Evolutionary conservation across 2,329 filamentous ascomycete species (phyloP), one percentile per base, ranked within the genome.

Genomic region (Scopulariopsis brevicaulis): DNA sequence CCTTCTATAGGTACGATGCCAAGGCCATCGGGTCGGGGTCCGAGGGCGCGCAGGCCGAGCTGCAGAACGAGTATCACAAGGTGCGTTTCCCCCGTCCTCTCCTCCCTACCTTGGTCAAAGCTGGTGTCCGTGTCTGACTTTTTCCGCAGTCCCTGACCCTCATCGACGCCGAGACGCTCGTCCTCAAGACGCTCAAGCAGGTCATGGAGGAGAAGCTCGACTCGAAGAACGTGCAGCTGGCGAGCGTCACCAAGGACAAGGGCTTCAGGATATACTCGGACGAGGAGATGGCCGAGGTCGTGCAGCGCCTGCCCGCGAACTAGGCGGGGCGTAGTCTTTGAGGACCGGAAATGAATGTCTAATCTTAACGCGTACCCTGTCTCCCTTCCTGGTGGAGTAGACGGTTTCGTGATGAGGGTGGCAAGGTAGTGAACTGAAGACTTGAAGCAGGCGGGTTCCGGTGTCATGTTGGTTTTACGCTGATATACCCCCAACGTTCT

Each of bases 181-280:
- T 96, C 56, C 79, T 99, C 68, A 97, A 97, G 84, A 99, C 94
- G 43, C 74, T 99, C 72, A 99, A 97, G 82, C 94, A 99, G 77
- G 94, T 99, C 65, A 99, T 99, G 94, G 94, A 99, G 77, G 94
- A 99, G 84, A 99, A 99, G 79, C 81, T 99, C 61, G 94, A 99
- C 71, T 83, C 91, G 63, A 99, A 99, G 84, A 99, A 99, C 70
- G 94, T 99, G 64, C 94, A 99, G 78, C 75, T 99, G 65, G 94
- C 94, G 57, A 97, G 93, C 70, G 94, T 99, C 59, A 99, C 94
- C 62, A 96, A 92, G 80, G 93, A 96, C 64, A 93, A 89, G 76
- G 94, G 94, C 59, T 99, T 99, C 82, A 87, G 90, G 77, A 96
- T 99, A 84, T 99, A 99, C 80, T 88, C 86, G 59, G 94, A 99